phyloP scores from a whole-genome alignment of 208 protist species.

The Trypanosomatidae sp. region DNA sequence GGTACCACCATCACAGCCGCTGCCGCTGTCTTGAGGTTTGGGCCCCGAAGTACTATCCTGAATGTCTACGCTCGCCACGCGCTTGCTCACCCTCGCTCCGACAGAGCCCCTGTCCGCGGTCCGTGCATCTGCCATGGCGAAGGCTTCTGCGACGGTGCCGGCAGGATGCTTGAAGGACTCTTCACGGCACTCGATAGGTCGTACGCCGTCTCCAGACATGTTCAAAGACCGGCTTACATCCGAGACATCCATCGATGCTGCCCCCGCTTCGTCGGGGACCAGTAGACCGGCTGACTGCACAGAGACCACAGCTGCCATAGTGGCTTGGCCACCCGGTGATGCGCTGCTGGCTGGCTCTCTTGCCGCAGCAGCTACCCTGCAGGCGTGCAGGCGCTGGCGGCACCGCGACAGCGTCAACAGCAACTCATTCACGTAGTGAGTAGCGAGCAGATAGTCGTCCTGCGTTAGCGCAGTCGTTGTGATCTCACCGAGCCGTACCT shows the following conservation, averaged over 20 bases:
- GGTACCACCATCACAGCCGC: not conserved
- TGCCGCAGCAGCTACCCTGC: not conserved
- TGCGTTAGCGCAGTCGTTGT: slow-evolving; percentile 36
- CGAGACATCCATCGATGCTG: not conserved
- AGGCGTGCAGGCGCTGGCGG: slow-evolving; percentile 25
- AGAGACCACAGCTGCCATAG: not conserved
- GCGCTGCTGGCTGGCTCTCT: not conserved
- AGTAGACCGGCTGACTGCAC: not conserved
- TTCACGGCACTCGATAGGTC: not conserved
- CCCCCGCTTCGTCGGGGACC: not conserved
- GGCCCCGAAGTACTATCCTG: not conserved
- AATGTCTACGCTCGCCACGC: not conserved
- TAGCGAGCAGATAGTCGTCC: slow-evolving; percentile 37
- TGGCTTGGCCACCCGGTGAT: not conserved
- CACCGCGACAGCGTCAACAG: slow-evolving; percentile 16
- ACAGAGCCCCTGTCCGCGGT: not conserved
- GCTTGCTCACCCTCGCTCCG: not conserved
- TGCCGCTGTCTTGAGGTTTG: not conserved
- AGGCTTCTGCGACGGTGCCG: slow-evolving; percentile 20
- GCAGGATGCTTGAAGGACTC: not conserved
- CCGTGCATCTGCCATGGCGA: slow-evolving; percentile 18
- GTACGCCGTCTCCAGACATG: not conserved
- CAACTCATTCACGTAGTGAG: slow-evolving; percentile 29
- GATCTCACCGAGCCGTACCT: slow-evolving; percentile 30
- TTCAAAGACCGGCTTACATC: not conserved